Conservation (phyloP, 441 rosid genomes). For the Syzygium syzygioides region DNA sequence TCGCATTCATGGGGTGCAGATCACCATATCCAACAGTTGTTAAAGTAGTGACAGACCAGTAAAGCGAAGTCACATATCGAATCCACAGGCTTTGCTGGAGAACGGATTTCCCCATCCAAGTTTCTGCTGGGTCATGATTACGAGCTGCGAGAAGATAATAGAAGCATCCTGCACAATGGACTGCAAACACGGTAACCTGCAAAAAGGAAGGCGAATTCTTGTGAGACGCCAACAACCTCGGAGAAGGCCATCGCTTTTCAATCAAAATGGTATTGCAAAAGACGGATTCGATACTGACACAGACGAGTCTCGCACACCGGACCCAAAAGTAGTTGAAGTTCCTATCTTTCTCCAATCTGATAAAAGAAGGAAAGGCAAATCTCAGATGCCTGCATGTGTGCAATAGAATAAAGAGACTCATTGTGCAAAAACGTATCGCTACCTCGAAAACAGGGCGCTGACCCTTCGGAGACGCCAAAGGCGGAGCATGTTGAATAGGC, state of each 20-base stretch:
- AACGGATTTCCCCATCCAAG: slow-evolving; percentile 58
- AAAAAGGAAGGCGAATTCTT: not conserved
- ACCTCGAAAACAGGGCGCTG: slow-evolving; percentile 76
- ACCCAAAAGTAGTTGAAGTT: slow-evolving; percentile 79
- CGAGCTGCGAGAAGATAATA: slow-evolving; percentile 73
- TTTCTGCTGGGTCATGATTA: slow-evolving; percentile 34
- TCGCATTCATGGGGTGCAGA: slow-evolving; percentile 71
- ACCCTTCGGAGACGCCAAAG: slow-evolving; percentile 95
- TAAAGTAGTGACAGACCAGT: slow-evolving; percentile 86
- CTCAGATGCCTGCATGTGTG: not conserved
- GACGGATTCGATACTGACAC: slow-evolving; percentile 40
- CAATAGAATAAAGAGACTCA: not conserved
- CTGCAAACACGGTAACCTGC: slow-evolving; percentile 77
- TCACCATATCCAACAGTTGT: slow-evolving; percentile 92
- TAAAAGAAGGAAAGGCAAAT: not conserved
- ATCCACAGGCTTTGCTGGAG: slow-evolving; percentile 42
- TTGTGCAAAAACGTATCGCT: not conserved
- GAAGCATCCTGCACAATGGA: slow-evolving; percentile 81
- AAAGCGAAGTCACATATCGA: slow-evolving; percentile 75
- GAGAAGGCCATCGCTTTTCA: not conserved
- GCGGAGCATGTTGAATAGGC: slow-evolving; percentile 83
- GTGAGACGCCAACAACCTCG: not conserved
- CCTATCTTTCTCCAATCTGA: slow-evolving; percentile 82
- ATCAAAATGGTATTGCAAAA: not conserved
- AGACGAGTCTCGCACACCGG: slow-evolving; percentile 74